phyloP scores from a whole-genome alignment of 2,329 filamentous ascomycete genomes.

The Ambrosiella xylebori region DNA sequence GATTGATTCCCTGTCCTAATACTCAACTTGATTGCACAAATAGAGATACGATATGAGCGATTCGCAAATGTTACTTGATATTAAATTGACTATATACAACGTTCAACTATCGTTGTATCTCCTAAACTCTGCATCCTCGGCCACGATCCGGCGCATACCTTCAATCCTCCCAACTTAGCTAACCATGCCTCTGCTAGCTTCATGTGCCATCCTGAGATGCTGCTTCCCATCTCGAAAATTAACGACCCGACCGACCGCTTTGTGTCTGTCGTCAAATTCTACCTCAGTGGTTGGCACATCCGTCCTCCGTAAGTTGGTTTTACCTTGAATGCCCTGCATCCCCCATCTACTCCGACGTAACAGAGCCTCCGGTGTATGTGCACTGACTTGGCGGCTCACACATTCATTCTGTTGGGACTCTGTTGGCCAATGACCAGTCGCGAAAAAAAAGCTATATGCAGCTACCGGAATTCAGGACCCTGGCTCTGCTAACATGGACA shows the following conservation, averaged over 20 bases:
- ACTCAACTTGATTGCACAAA: not conserved
- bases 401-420: not conserved
- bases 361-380: not conserved
- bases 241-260: conserved; percentile 84
- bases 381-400: not conserved
- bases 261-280: conserved; percentile 92
- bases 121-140: too few species aligned
- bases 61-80: too few species aligned
- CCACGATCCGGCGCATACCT: too few species aligned
- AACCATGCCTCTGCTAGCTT: conserved; percentile 41
- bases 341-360: too few species aligned
- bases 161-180: not conserved
- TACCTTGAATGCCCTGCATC: too few species aligned
- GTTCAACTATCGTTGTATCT: too few species aligned
- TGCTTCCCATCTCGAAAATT: conserved; percentile 71
- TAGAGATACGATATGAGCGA: too few species aligned
- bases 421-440: not conserved
- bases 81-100: too few species aligned
- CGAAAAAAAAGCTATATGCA: not conserved
- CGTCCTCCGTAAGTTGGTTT: conserved; percentile 60
- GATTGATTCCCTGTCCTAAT: conserved; percentile 16
- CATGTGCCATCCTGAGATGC: conserved; percentile 96
- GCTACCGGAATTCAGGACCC: not conserved
- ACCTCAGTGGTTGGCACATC: conserved; percentile 97
- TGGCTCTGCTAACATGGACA: not conserved